Evolutionary conservation across 176 grass and related monocot species (phyloP).

Genomic region (Rhynchospora pubera): DNA sequence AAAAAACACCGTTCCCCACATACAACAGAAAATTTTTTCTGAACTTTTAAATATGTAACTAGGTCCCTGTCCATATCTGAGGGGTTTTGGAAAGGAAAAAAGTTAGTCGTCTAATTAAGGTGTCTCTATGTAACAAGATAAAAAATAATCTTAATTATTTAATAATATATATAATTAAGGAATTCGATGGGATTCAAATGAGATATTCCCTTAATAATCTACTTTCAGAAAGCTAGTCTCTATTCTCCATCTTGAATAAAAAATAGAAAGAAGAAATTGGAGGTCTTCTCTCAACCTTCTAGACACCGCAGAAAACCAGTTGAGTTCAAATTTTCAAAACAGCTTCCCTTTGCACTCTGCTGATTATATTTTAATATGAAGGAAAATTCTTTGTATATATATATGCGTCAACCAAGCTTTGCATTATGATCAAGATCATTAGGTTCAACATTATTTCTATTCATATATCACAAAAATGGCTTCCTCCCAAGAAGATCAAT

Average conservation of each 20-base stretch:
- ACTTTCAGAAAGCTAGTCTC: not conserved
- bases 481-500: conserved; percentile 9
- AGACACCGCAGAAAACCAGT: not conserved
- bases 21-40: not conserved
- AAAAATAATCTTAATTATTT: not conserved
- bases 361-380: not conserved
- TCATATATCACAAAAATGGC: not conserved
- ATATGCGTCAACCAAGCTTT: not conserved
- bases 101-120: not conserved
- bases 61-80: not conserved
- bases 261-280: not conserved
- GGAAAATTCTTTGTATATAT: not conserved
- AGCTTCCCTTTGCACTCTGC: not conserved
- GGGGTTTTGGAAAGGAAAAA: not conserved
- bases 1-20: not conserved
- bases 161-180: not conserved
- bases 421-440: not conserved
- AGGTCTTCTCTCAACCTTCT: not conserved
- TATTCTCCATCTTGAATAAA: not conserved
- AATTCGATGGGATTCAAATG: not conserved
- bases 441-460: not conserved
- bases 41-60: not conserved
- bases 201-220: not conserved
- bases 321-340: not conserved
- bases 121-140: not conserved